These are phyloP conservation scores for Yamadazyma triangularis DNA, from an alignment of 1,139 yeast species.

Conservation along the genomic window DNA sequence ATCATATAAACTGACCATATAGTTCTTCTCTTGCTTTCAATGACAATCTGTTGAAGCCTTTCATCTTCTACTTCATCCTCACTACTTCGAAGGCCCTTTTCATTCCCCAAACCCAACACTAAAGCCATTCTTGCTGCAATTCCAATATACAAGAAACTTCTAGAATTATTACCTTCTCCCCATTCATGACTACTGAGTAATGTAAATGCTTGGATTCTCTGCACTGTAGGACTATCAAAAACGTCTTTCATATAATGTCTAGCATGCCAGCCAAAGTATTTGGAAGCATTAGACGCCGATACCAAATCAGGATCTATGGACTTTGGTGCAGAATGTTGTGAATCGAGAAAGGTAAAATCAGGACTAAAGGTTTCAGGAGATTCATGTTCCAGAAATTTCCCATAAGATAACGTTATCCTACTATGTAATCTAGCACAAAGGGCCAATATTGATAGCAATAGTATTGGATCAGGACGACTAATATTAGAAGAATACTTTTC, in stretches of 20 bases:
- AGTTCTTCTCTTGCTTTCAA: conserved; percentile 31
- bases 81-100: conserved; percentile 8
- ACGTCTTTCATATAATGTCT: conserved; percentile 22
- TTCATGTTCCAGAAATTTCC: conserved; percentile 22
- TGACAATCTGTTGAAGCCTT: conserved; percentile 12
- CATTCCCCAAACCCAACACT: conserved; percentile 30
- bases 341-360: no score
- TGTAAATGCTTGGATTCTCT: conserved; percentile 31
- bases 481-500: conserved; percentile 13
- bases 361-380: conserved; percentile 24
- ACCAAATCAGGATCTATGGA: conserved; percentile 4
- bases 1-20: conserved; percentile 40
- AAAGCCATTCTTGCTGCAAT: conserved; percentile 38
- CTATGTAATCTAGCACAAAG: conserved; percentile 33
- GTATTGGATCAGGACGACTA: conserved; percentile 26
- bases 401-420: conserved; percentile 22
- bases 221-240: conserved; percentile 35
- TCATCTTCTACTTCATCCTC: conserved; percentile 10
- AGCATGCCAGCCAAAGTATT: conserved; percentile 38
- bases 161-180: conserved; percentile 36
- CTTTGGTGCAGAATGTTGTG: not conserved
- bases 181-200: conserved; percentile 38
- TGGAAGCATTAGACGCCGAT: conserved; percentile 27
- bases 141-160: conserved; percentile 34
- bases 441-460: conserved; percentile 29